phyloP scores from a whole-genome alignment of 2,329 filamentous ascomycete species.

The Podosphaera aphanis region DNA sequence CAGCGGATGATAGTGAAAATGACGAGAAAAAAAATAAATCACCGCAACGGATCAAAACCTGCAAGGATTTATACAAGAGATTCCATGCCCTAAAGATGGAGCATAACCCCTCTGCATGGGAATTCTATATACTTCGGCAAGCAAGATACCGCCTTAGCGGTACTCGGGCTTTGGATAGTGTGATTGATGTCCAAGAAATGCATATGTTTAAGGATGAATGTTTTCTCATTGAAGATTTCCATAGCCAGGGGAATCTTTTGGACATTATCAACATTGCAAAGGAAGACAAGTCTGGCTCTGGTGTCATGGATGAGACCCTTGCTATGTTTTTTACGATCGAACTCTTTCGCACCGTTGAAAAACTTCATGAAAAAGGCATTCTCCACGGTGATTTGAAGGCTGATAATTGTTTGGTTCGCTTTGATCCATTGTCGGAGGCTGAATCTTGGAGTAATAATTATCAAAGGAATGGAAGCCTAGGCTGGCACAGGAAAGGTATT shows the following conservation, averaged over 20 bases:
- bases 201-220: conserved; percentile 80
- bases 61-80: conserved; percentile 30
- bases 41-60: conserved; percentile 24
- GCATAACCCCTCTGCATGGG: conserved; percentile 69
- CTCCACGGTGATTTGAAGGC: conserved; percentile 88
- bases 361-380: conserved; percentile 54
- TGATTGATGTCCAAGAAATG: conserved; percentile 70
- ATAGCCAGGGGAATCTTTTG: conserved; percentile 77
- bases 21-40: conserved; percentile 22
- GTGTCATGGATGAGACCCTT: conserved; percentile 66
- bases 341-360: conserved; percentile 71
- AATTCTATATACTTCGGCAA: conserved; percentile 85
- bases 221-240: conserved; percentile 70
- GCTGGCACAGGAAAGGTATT: conserved; percentile 63
- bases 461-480: conserved; percentile 45
- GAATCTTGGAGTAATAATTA: conserved; percentile 37
- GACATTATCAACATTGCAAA: conserved; percentile 79
- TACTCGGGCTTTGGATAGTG: conserved; percentile 49
- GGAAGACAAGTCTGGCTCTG: conserved; percentile 31
- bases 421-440: conserved; percentile 31
- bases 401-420: conserved; percentile 80
- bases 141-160: conserved; percentile 54
- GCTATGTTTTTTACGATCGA: conserved; percentile 94
- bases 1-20: conserved; percentile 21
- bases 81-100: conserved; percentile 92